Evolutionary conservation across 495 filamentous ascomycete genomes (phyloP), one percentile per base, ranked within the genome.

Genomic region (Penicillium desertorum): DNA sequence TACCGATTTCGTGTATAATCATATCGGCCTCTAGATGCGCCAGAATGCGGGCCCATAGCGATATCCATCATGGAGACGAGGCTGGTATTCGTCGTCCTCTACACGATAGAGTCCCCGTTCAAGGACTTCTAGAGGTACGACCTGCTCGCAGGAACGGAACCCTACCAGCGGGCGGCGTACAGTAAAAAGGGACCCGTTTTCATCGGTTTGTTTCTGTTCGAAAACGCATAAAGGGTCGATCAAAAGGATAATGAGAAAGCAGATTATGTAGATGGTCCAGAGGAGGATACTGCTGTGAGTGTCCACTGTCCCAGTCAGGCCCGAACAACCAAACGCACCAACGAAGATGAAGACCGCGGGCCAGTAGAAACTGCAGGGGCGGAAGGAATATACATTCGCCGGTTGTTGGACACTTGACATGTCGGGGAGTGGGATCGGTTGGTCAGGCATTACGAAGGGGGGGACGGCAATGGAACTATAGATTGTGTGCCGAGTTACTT

Each of bases 11-110:
- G 11, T 36, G 0, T 12, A 14, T 14, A 6, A 36, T 14, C n/a
- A n/a, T n/a, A n/a, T n/a, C n/a, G n/a, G n/a, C n/a, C n/a, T n/a
- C 20, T 56, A 34, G 50, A 59, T 29, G 42, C 45, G 42, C 43
- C 48, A 6, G 44, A 55, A 20, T 20, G 39, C 39, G 7, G 17
- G 39, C 39, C 39, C n/a, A 1, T 19, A 42, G 7, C 39, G 17
- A 19, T 42, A 42, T 19, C 39, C 39, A 41, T 41, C 37, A 41
- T 10, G n/a, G 0, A 41, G 37, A n/a, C 37, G 37, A 19, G 37
- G 20, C 14, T 50, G 27, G 16, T 50, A 27, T 17, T 50, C 27
- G 32, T 5, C 46, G 19, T 17, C 16, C n/a, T 50, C 37, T 19
- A 10, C 17, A 9, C 7, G 6, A 41, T 41, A 17, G 16, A 19